Base-by-base conservation (phyloP, 768 basidiomycete genomes). In the Ephemerocybe angulata region DNA sequence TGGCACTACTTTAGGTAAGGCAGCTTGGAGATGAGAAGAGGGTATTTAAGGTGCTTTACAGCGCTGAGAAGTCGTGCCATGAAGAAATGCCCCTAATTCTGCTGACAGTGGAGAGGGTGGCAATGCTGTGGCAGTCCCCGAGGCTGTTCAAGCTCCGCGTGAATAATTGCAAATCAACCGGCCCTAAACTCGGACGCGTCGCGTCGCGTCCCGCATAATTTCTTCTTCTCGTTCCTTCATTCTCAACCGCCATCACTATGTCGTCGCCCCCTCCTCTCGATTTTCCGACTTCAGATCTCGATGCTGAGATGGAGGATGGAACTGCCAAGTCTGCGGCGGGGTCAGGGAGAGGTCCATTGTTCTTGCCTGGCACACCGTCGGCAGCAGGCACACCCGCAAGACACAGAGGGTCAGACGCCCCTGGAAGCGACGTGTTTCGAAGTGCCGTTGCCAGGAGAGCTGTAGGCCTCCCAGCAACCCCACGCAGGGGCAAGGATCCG, bases 231-330 rank as follows among this genome's bases (percentile, higher is more conserved):
- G 38, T 42, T 48, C 30, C 38, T 27, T 50, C 52, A 58, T 59
- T 50, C 49, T 55, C 59, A 38, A 21, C 21, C 24, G 0, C 38
- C 28, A 17, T 42, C 58, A 63, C 37, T 51, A 86, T 87, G 85
- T 86, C 85, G 7, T 86, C 84, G 38, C 84, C 84, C 24, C 84
- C 84, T 19, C 73, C 78, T 30, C 67, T 86, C 35, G 83, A 86
- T 60, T 86, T 86, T 63, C 85, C 84, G 3, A 76, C 83, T 1
- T 86, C 84, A 4, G 85, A 86, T 50, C 62, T 72, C 57, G 78
- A 78, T 63, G 80, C 83, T 65, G 72, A 81, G n/a, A 83, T 84
- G 82, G 74, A 70, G 27, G 74, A 67, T 29, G 13, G 55, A 58
- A 55, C 58, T 28, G 55, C 50, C 24, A 56, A 60, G 50, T 51